Conservation (phyloP, 257 asterid species). For the Misopates orontium region DNA sequence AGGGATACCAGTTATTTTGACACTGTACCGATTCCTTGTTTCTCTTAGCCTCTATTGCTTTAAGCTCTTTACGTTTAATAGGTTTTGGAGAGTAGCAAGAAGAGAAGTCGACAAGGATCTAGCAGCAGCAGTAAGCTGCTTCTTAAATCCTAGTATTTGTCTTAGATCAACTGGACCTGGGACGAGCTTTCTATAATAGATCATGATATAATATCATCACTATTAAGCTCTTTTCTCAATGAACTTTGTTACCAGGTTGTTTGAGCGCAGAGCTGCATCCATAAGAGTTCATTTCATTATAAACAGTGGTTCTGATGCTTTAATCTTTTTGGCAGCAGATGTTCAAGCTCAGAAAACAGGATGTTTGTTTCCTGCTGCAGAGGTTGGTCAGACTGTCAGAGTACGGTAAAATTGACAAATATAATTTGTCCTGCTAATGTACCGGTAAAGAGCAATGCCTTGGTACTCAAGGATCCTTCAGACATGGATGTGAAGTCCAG, state of each 20-base stretch:
- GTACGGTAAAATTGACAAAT: conserved; percentile 39
- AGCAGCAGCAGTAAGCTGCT: conserved; percentile 53
- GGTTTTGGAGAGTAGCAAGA: conserved; percentile 62
- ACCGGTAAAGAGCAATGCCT: too few species aligned
- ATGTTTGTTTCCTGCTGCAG: conserved; percentile 38
- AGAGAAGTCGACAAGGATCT: conserved; percentile 69
- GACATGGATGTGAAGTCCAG: too few species aligned
- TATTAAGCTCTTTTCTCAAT: too few species aligned
- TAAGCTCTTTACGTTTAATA: conserved; percentile 29
- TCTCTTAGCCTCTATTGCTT: not conserved
- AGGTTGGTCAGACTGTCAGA: conserved; percentile 39
- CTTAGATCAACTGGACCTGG: too few species aligned
- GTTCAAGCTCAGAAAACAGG: conserved; percentile 39
- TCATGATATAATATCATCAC: too few species aligned
- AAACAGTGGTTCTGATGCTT: not conserved
- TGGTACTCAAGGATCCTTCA: too few species aligned
- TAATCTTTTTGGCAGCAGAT: conserved; percentile 30
- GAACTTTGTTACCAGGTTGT: too few species aligned
- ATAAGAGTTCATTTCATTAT: too few species aligned
- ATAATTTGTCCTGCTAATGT: too few species aligned
- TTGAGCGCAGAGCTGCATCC: too few species aligned
- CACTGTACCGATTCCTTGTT: conserved; percentile 14
- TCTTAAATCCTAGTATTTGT: not conserved
- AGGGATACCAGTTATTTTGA: not conserved
- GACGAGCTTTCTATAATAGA: too few species aligned